Evolutionary conservation across 2,329 filamentous ascomycete species (phyloP).

Genomic region (Verticillium nonalfalfae): DNA sequence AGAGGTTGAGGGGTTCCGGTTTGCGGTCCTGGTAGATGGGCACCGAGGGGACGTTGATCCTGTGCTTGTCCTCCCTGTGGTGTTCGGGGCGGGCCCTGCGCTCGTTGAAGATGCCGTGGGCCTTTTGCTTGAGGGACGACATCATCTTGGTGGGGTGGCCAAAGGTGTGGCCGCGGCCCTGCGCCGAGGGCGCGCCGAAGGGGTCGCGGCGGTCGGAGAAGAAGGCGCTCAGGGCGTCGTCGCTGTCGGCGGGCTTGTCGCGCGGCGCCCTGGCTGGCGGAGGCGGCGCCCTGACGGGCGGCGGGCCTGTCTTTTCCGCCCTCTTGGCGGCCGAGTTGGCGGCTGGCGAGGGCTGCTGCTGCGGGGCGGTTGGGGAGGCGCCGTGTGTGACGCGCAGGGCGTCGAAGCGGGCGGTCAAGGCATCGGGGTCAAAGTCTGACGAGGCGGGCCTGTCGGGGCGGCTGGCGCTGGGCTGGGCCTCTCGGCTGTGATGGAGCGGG

Average conservation of each 20-base stretch:
- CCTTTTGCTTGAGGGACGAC: conserved; percentile 48
- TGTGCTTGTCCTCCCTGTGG: conserved; percentile 41
- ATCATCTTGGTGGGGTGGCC: conserved; percentile 35
- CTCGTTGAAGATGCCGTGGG: conserved; percentile 46
- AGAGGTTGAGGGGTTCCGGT: conserved; percentile 39
- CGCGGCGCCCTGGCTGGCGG: conserved; percentile 2
- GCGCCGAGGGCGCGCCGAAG: conserved; percentile 9
- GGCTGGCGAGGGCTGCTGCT: conserved; percentile 2
- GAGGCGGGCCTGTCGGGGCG: not conserved
- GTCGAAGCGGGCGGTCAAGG: conserved; percentile 10
- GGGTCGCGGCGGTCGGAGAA: conserved; percentile 9
- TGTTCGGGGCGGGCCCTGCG: conserved; percentile 51
- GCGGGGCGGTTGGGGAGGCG: not conserved
- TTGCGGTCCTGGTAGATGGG: conserved; percentile 41
- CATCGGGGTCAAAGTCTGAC: conserved; percentile 14
- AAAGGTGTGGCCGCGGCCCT: conserved; percentile 13
- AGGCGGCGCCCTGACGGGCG: conserved; percentile 1
- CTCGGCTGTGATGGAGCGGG: conserved; percentile 26
- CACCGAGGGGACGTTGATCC: conserved; percentile 38
- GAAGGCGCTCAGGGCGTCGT: conserved; percentile 10
- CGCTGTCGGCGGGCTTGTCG: conserved; percentile 6
- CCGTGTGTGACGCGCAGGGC: conserved; percentile 8
- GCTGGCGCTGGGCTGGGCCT: conserved; percentile 16
- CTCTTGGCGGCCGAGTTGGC: conserved; percentile 2
- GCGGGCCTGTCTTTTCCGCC: conserved; percentile 7